Base-by-base conservation (phyloP, 768 basidiomycete species). In the Neoboletus subvelutipes region DNA sequence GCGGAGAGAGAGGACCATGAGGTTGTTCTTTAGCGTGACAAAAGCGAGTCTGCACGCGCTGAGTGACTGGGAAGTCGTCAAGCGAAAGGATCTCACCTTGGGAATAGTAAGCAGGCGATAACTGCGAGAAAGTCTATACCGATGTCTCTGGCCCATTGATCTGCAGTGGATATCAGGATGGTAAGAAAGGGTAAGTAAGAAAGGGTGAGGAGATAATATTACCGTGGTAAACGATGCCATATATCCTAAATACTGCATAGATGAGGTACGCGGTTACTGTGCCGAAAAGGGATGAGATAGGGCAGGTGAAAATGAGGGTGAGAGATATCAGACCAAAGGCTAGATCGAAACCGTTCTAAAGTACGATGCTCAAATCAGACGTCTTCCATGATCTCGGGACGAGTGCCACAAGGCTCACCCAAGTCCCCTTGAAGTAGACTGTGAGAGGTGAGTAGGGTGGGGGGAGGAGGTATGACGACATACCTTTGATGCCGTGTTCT, bases 401-500 rank as follows among this genome's bases (percentile, higher is more conserved):
- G 17, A 62, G 61, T 63, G 55, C 47, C 28, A 53, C n/a, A 54
- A 52, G 2, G 31, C 62, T 64, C 62, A 89, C 89, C 89, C 90
- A 92, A 39, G 90, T 92, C 26, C 90, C 90, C 66, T 86, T 90
- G 74, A 88, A 90, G 71, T 87, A 92, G 11, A 92, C 90, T 91
- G 46, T 20, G 26, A 53, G 13, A 54, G 17, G 28, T 65, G 45
- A 67, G 61, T 17, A 17, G 28, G 17, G 15, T n/a, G 26, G 45
- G 22, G 41, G 17, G 34, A 20, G 11, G 15, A 20, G 28, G 15
- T 3, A 13, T 18, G 24, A 48, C 46, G 24, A 41, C 68, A 40
- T 43, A 90, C 94, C 92, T 82, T 82, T 86, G 47, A 98, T 85
- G 5, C 94, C 95, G 67, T 94, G 94, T 69, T 98, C 94, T 69